Conservation (phyloP, 1,284 basidiomycete species). For the Takashimella koratensis region DNA sequence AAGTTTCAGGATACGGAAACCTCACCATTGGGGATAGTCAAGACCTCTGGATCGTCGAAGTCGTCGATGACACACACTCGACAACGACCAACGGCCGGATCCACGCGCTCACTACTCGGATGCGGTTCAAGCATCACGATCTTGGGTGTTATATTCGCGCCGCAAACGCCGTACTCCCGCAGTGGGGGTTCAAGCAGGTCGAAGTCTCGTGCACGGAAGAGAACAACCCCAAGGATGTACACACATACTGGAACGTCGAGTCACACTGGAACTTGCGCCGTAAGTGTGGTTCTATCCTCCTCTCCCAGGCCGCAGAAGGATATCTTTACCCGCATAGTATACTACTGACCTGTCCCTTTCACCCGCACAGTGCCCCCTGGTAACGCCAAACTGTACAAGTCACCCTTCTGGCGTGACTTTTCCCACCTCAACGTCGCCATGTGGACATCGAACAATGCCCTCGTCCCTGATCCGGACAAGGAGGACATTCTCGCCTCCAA, state of each 20-base stretch:
- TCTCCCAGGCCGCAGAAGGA: neutral
- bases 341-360: slow-evolving; percentile 5
- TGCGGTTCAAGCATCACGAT: slow-evolving; percentile 75
- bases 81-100: slow-evolving; percentile 63
- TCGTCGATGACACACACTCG: slow-evolving; percentile 80
- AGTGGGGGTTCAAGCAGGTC: slow-evolving; percentile 99
- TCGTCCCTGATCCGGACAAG: slow-evolving; percentile 95
- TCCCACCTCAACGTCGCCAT: slow-evolving; percentile 98
- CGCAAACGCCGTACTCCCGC: slow-evolving; percentile 81
- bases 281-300: slow-evolving; percentile 54
- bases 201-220: slow-evolving; percentile 92
- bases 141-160: slow-evolving; percentile 87
- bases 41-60: slow-evolving; percentile 90
- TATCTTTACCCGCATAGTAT: too few relatives aligned
- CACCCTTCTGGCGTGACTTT: slow-evolving; percentile 94
- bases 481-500: slow-evolving; percentile 92
- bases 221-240: slow-evolving; percentile 73
- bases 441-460: slow-evolving; percentile 99
- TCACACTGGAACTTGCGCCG: slow-evolving; percentile 90
- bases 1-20: slow-evolving; percentile 92
- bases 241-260: slow-evolving; percentile 98
- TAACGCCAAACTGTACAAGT: slow-evolving; percentile 75
- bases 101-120: slow-evolving; percentile 82
- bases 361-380: slow-evolving; percentile 67
- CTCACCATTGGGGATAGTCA: slow-evolving; percentile 76